These are phyloP conservation scores for Sporothrix inflata DNA, from an alignment of 2,329 filamentous ascomycete species.

Conservation along the genomic window DNA sequence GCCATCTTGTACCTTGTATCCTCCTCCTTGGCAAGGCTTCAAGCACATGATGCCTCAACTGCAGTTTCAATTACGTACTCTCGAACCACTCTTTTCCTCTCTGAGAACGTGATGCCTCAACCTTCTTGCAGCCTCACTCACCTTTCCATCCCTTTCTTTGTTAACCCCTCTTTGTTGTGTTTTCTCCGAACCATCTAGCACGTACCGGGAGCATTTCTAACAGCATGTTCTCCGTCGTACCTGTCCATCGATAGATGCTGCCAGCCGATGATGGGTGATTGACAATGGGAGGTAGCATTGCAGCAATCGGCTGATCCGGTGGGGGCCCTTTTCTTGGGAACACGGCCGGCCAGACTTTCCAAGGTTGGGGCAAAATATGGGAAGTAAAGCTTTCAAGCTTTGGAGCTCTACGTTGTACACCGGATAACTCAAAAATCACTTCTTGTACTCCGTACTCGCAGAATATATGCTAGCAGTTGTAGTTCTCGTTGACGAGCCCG, in stretches of 20 bases:
- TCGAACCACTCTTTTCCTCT: background rate
- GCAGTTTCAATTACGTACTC: slow-evolving; percentile 5
- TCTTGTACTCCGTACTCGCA: too few species aligned
- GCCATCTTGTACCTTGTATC: background rate
- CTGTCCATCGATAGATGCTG: background rate
- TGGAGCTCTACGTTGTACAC: too few species aligned
- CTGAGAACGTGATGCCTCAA: background rate
- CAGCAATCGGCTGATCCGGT: background rate
- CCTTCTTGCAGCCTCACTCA: background rate
- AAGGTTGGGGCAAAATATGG: too few species aligned
- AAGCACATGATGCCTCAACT: background rate
- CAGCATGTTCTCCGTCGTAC: background rate
- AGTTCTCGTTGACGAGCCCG: background rate
- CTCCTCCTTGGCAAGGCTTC: background rate
- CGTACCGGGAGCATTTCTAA: background rate
- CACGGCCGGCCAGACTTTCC: background rate
- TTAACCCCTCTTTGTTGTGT: background rate
- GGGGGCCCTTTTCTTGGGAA: background rate
- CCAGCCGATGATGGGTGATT: background rate
- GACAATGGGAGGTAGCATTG: background rate
- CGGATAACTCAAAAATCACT: too few species aligned
- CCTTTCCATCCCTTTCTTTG: background rate
- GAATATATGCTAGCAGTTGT: background rate
- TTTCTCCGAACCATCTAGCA: background rate
- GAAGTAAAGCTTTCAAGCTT: too few species aligned